These are phyloP conservation scores for Pseudovirgaria hyperparasitica DNA, from an alignment of 2,329 filamentous ascomycete genomes.

Conservation along the genomic window DNA sequence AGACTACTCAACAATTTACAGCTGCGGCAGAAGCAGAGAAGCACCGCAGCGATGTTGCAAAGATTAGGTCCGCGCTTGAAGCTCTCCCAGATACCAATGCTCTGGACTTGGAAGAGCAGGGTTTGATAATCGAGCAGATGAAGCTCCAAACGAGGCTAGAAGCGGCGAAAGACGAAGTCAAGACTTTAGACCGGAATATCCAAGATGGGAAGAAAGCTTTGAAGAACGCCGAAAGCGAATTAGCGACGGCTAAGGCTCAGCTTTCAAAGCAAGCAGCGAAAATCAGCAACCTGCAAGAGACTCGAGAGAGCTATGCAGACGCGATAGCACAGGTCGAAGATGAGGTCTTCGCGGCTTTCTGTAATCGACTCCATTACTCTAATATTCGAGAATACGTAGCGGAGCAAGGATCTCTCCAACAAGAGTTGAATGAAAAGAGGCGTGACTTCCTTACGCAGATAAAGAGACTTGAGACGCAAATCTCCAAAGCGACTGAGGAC, in stretches of 20 bases:
- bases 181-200: slow-evolving; percentile 69
- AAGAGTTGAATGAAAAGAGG: slow-evolving; percentile 78
- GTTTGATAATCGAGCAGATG: slow-evolving; percentile 63
- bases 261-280: slow-evolving; percentile 59
- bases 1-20: no score
- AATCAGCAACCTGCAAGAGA: slow-evolving; percentile 48
- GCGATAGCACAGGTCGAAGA: slow-evolving; percentile 77
- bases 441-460: slow-evolving; percentile 74
- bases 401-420: slow-evolving; percentile 83
- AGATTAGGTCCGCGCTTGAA: slow-evolving; percentile 63
- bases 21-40: slow-evolving; percentile 84
- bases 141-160: slow-evolving; percentile 66
- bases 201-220: slow-evolving; percentile 70
- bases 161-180: slow-evolving; percentile 62
- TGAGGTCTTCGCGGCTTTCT: slow-evolving; percentile 75
- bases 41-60: slow-evolving; percentile 62
- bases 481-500: no score
- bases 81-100: slow-evolving; percentile 69
- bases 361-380: slow-evolving; percentile 70
- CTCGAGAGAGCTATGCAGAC: slow-evolving; percentile 43
- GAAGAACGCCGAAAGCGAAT: no score
- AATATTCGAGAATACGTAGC: slow-evolving; percentile 89
- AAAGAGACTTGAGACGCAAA: slow-evolving; percentile 48
- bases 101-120: slow-evolving; percentile 65
- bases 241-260: slow-evolving; percentile 60